Conservation (phyloP, 2,329 filamentous ascomycete species). For the Talaromyces rugulosus region DNA sequence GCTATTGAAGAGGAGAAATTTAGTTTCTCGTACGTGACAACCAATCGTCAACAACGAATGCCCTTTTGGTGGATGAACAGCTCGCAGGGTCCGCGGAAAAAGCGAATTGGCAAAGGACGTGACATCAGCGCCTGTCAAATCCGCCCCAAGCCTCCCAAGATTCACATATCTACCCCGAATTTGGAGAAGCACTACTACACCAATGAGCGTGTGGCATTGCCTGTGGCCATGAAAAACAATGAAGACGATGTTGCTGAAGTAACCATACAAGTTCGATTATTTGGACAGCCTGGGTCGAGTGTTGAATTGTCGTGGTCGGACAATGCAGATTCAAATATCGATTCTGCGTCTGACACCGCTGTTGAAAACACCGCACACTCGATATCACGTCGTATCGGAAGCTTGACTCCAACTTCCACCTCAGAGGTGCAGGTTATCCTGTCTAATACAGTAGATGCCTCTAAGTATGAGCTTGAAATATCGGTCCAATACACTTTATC, state of each 20-base stretch:
- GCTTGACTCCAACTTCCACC: conserved; percentile 28
- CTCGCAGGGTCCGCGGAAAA: conserved; percentile 29
- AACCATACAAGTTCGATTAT: conserved; percentile 64
- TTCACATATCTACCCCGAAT: conserved; percentile 66
- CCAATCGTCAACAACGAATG: conserved; percentile 21
- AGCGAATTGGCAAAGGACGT: conserved; percentile 40
- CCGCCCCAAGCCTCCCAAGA: conserved; percentile 84
- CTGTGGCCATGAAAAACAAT: conserved; percentile 70
- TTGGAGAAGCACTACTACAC: conserved; percentile 74
- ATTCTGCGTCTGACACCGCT: conserved; percentile 17
- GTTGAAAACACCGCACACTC: conserved; percentile 27
- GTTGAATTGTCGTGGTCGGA: conserved; percentile 46
- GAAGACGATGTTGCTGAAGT: conserved; percentile 76
- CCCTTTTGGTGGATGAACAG: conserved; percentile 39
- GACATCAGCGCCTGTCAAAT: conserved; percentile 62
- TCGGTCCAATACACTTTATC: conserved; percentile 73
- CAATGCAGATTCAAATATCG: conserved; percentile 22
- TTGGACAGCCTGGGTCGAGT: conserved; percentile 52
- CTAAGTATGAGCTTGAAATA: conserved; percentile 65
- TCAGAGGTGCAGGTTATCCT: conserved; percentile 40
- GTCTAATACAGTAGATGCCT: conserved; percentile 49
- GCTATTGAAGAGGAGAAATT: conserved; percentile 63
- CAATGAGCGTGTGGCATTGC: conserved; percentile 68
- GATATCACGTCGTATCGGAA: conserved; percentile 30
- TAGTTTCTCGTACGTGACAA: conserved; percentile 62